A percentile compares a stretch with the other conserved stretches of the same genome.
These are phyloP conservation scores for Senna tora DNA, from an alignment of 306 rosid species.

Conservation along the genomic window DNA sequence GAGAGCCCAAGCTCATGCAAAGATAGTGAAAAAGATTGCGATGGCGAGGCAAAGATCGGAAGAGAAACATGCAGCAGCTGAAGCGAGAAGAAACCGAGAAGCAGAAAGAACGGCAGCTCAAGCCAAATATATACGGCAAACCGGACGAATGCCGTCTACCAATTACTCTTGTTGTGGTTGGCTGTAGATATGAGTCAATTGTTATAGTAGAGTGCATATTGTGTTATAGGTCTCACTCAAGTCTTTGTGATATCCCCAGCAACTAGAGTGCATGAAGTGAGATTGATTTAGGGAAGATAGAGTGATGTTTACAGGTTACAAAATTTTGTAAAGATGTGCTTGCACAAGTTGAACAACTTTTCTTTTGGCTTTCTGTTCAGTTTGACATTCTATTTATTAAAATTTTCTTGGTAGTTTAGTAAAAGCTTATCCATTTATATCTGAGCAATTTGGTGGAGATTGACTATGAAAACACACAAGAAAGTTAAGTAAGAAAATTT, in stretches of 20 bases:
- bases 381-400: neutral
- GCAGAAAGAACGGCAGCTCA: slow-evolving; percentile 62
- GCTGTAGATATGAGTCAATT: slow-evolving; percentile 33
- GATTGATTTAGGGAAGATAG: slow-evolving; percentile 19
- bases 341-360: slow-evolving; percentile 1
- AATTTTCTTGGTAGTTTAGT: neutral
- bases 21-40: slow-evolving; percentile 61
- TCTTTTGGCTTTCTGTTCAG: neutral
- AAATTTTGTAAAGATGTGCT: slow-evolving; percentile 3
- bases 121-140: slow-evolving; percentile 64
- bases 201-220: slow-evolving; percentile 5
- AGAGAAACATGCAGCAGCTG: slow-evolving; percentile 60
- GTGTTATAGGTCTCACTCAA: slow-evolving; percentile 37
- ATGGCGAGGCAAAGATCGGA: slow-evolving; percentile 70
- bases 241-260: slow-evolving; percentile 36
- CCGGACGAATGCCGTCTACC: slow-evolving; percentile 55
- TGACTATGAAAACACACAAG: no score
- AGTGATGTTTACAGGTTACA: slow-evolving; percentile 29
- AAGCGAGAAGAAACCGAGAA: slow-evolving; percentile 51
- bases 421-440: neutral
- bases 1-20: slow-evolving; percentile 70
- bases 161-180: slow-evolving; percentile 64
- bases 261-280: slow-evolving; percentile 29
- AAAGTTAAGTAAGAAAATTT: no score
- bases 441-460: neutral